Evolutionary conservation across 2,329 filamentous ascomycete genomes (phyloP), one percentile per base, ranked within the genome.

Genomic region (Penicillium freii): DNA sequence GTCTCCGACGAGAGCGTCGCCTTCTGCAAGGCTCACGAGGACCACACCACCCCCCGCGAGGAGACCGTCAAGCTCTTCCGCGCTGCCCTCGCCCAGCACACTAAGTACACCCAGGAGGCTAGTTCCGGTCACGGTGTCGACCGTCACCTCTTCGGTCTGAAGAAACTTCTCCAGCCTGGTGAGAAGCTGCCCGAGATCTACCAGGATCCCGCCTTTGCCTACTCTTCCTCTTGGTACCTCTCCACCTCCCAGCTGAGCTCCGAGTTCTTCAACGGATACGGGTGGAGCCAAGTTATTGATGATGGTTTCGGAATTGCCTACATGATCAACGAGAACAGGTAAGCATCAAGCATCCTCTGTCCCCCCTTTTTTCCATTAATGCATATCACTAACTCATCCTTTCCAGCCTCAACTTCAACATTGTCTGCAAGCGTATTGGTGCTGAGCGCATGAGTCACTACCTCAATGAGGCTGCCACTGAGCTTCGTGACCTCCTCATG

Each of bases 281-380:
- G 94, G 45, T 99, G 94, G 94, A 94, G 90, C 72, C 93, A 99
- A 80, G 94, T 99, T 51, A 89, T 97, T 54, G 92, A 97, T 71
- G 90, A 89, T 59, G 94, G 94, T 31, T 99, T 94, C 78, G 94
- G 94, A 64, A 96, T 99, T 72, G 94, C 94, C 39, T 99, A 99
- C 75, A 99, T 99, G 94, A 97, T 99, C 75, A 99, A 99, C 74
- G 93, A 97, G 82, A 96, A 97, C 77, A 92, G 86, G 88, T 91
- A 73, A 75, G 80, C 40, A 13, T 21, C 42, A 34, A 44, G 42
- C 42, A 44, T 11, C 9, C 15, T 17, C 19, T 11, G 31, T 43
- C 4, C 27, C 7, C 31, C 25, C 25, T 55, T 25, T 31, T 36
- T 5, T 27, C 29, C 17, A 21, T 40, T 45, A 40, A 27, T 3